Base-by-base conservation (phyloP, 2,329 filamentous ascomycete species). In the Pseudocercospora macadamiae region DNA sequence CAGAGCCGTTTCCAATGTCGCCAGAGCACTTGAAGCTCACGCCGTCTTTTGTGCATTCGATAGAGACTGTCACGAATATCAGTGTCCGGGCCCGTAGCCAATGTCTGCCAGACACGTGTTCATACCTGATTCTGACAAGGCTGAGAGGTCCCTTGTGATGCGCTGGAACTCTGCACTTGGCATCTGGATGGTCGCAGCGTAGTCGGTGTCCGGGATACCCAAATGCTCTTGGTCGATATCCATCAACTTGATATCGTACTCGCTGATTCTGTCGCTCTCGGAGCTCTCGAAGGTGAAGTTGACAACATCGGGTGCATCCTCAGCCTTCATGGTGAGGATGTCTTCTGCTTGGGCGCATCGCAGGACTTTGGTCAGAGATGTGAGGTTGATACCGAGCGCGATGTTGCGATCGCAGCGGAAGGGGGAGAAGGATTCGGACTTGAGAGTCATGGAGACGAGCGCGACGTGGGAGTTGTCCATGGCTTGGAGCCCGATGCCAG, bases 391-490 rank as follows among this genome's bases (percentile, higher is more conserved):
- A 62, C 95, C 95, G 64, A 99, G 90, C 25, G 95, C 93, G 71
- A 99, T 93, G 82, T 99, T 99, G 74, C 96, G 93, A 80, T 99
- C 95, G 84, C 95, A 99, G 77, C 95, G 91, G 84, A 91, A 99
- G 53, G 92, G 93, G 5, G 87, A 88, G 83, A 99, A 99, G 68
- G 87, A 88, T 76, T 97, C 95, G 61, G 93, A 90, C 81, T 95
- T 95, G 76, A 99, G 89, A 84, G 96, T 88, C 95, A 99, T 99
- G 67, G 95, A 97, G 54, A 99, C 95, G 55, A 99, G 90, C 63
- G 95, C 95, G 71, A 99, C 95, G 80, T 99, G 95, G 51, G 93
- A 97, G 86, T 97, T 99, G 83, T 99, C 95, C 96, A 99, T 99
- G 73, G 95, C 95, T 80, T 99, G 95, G 57, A 99, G 90, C 52